phyloP scores from a whole-genome alignment of 306 rosid species.

The Rosa lucieae region DNA sequence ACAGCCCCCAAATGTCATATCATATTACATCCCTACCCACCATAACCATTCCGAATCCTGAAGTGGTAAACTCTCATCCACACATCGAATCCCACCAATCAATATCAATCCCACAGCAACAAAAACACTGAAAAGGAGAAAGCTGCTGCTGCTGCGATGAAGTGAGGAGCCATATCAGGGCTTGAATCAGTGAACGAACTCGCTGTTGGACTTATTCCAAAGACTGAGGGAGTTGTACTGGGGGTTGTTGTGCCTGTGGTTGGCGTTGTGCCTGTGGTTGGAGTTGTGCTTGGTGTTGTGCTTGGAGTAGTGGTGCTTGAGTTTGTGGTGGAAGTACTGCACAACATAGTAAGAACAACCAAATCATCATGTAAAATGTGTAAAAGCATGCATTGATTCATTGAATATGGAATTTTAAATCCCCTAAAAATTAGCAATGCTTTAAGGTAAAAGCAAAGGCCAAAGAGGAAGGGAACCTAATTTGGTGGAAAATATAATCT shows the following conservation, averaged over 20 bases:
- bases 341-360: slow-evolving; percentile 26
- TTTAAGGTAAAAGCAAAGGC: background rate
- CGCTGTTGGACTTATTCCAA: slow-evolving; percentile 68
- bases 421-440: background rate
- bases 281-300: slow-evolving; percentile 24
- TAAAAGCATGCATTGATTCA: background rate
- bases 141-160: slow-evolving; percentile 28
- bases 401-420: slow-evolving; percentile 2
- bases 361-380: background rate
- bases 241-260: slow-evolving; percentile 15
- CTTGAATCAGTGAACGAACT: slow-evolving; percentile 30
- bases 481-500: background rate
- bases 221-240: slow-evolving; percentile 35
- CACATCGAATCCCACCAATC: slow-evolving; percentile 20
- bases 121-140: slow-evolving; percentile 28
- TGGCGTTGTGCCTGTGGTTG: slow-evolving; percentile 17
- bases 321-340: slow-evolving; percentile 48
- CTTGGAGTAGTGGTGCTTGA: slow-evolving; percentile 32
- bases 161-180: slow-evolving; percentile 1
- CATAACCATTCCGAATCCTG: background rate
- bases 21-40: slow-evolving; percentile 34
- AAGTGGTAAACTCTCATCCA: slow-evolving; percentile 49
- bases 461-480: background rate
- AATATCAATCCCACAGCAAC: slow-evolving; percentile 32
- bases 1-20: background rate